phyloP scores from a whole-genome alignment of 2,329 filamentous ascomycete genomes.

The Paracorniculantispora psalliotae region DNA sequence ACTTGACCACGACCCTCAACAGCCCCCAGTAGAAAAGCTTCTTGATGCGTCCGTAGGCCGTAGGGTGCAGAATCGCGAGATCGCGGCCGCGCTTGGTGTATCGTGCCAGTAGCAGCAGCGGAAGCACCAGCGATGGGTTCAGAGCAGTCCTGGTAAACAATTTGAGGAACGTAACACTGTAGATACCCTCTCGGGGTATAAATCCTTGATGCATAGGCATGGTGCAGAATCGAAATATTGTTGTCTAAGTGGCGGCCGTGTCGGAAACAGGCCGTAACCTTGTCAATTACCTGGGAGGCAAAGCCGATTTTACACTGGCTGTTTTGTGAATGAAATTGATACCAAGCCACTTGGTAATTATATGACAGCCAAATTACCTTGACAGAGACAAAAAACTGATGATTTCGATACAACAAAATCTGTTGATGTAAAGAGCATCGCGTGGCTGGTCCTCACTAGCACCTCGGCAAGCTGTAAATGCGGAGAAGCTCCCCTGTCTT shows the following conservation, averaged over 20 bases:
- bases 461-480: conserved; percentile 13
- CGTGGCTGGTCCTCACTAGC: background rate
- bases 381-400: no score
- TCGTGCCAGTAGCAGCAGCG: conserved; percentile 56
- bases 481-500: conserved; percentile 5
- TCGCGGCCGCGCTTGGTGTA: conserved; percentile 59
- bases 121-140: conserved; percentile 60
- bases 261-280: background rate
- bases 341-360: background rate
- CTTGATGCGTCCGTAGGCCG: conserved; percentile 44
- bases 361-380: background rate
- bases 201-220: conserved; percentile 45
- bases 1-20: conserved; percentile 24
- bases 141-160: conserved; percentile 56
- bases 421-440: background rate
- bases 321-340: background rate
- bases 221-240: background rate
- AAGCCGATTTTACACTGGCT: background rate
- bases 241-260: background rate
- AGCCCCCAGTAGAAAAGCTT: conserved; percentile 28
- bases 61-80: conserved; percentile 47
- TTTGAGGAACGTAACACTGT: conserved; percentile 53
- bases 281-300: background rate
- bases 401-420: background rate
- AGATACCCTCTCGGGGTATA: conserved; percentile 54